Evolutionary conservation across 139 green algal genomes (phyloP), one percentile per base, ranked within the genome.

Genomic region (Volvox reticuliferus): DNA sequence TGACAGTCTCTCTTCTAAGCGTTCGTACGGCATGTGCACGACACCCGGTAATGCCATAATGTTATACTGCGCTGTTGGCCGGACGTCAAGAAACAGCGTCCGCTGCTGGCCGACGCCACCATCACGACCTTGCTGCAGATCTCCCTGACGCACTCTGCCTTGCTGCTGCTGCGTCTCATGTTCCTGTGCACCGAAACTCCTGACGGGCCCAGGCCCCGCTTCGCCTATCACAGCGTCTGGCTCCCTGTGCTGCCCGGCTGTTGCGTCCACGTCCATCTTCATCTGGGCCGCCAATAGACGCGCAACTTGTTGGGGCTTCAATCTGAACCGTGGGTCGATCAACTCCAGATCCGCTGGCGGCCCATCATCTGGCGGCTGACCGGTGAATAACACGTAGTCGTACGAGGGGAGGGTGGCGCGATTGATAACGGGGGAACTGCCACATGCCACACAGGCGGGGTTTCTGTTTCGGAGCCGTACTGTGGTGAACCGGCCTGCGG

Each of bases 301-400:
- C 16, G 85, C 85, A 24, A 67, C 67, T 0, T 82, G 22, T 28
- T 14, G 12, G 16, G 36, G 24, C 28, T 30, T 37, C 32, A 79
- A 69, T 44, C 90, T 71, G 68, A 77, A n/a, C 86, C 77, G n/a
- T 84, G 77, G 89, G 78, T 87, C 76, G 30, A 79, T 79, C 84
- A 86, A 32, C 50, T 18, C 18, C 55, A 77, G 50, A 36, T 89
- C 69, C 35, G 36, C 69, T 5, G 95, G 96, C 2, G 91, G 91
- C 19, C 89, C 91, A 76, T 98, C 96, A 78, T 94, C 91, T 32
- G 91, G 73, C 55, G 86, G 73, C 86, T 90, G 86, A 14, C 86
- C 97, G 28, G 96, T 98, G 92, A 98, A 99, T 0, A 91, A 91
- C 12, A 91, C 88, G 86, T 99, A 99, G 88, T 98, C 95, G 87